Base-by-base conservation (phyloP, 2,329 filamentous ascomycete genomes). In the Sporothrix inflata region DNA sequence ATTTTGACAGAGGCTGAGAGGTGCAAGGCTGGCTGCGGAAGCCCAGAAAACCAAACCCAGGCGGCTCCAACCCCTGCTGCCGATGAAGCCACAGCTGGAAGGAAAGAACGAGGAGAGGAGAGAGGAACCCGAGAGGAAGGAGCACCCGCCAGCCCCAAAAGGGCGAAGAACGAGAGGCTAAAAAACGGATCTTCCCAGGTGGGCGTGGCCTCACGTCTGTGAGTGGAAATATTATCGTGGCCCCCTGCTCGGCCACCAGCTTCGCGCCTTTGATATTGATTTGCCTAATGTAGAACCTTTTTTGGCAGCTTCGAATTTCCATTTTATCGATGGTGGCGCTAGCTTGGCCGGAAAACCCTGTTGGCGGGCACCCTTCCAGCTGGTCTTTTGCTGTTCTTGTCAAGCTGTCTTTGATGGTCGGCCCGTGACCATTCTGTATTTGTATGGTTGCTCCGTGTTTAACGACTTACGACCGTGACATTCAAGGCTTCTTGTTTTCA, bases 281-380 rank as follows among this genome's bases (percentile, higher is more conserved):
- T 63, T 42, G n/a, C 21, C 38, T 24, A 45, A 16, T 16, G 16
- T n/a, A 19, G 55, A 21, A 16, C 55, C 38, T 42, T 45, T 38
- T 53, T 19, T 40, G 45, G 30, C 19, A 53, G 27, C 12, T 47
- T 34, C 3, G 24, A 14, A 53, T n/a, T 67, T 67, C n/a, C 21
- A 38, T 42, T 40, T 42, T 42, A 55, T 69, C 66, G 21, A 42
- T 12, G 66, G 66, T 53, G 49, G 66, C 66, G 49, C 49, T 55
- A 69, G 34, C 34, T 42, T n/a, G 49, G 47, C 34, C 34, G 9
- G 24, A 34, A 67, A 53, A 53, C 65, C 61, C 61, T 65, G 60
- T 34, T 34, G 30, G n/a, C n/a, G n/a, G n/a, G n/a, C n/a, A n/a
- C n/a, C n/a, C n/a, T n/a, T 14, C 40, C 40, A 45, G 40, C 63